These are phyloP conservation scores for Cydonia oblonga DNA, from an alignment of 331 rosid species.

Conservation along the genomic window DNA sequence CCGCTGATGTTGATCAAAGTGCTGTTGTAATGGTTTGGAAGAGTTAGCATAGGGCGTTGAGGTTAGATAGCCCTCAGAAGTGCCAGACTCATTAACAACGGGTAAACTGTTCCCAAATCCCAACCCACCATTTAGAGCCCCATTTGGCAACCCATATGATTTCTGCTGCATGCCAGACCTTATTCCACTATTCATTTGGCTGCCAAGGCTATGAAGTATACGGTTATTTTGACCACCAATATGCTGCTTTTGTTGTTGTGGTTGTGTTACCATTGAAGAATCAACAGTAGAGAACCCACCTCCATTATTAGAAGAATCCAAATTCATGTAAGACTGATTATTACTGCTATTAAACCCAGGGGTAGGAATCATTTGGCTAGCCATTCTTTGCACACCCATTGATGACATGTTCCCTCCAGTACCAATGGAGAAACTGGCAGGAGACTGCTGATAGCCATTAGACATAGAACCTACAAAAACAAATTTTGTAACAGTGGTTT, in stretches of 20 bases:
- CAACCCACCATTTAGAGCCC: conserved; percentile 48
- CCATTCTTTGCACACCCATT: conserved; percentile 47
- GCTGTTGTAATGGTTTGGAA: conserved; percentile 40
- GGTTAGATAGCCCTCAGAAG: conserved; percentile 52
- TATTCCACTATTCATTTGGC: conserved; percentile 66
- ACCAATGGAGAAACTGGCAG: conserved; percentile 43
- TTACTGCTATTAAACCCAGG: conserved; percentile 61
- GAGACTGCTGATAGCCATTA: conserved; percentile 53
- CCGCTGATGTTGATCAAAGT: conserved; percentile 38
- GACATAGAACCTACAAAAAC: conserved; percentile 33
- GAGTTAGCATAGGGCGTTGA: conserved; percentile 40
- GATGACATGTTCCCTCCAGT: conserved; percentile 62
- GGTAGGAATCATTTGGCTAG: conserved; percentile 96
- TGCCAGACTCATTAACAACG: conserved; percentile 46
- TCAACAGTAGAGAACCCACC: conserved; percentile 56
- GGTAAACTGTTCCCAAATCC: conserved; percentile 65
- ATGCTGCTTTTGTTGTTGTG: conserved; percentile 69
- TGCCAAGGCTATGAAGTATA: conserved; percentile 52
- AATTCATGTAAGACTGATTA: conserved; percentile 47
- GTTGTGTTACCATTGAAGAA: conserved; percentile 47
- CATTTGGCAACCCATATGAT: conserved; percentile 67
- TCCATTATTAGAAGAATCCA: conserved; percentile 51
- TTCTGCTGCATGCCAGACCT: conserved; percentile 68
- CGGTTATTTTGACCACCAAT: conserved; percentile 58
- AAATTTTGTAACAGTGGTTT: background rate